These are phyloP conservation scores for Phylloporus rhodoxanthus DNA, from an alignment of 768 basidiomycete genomes.

Conservation along the genomic window DNA sequence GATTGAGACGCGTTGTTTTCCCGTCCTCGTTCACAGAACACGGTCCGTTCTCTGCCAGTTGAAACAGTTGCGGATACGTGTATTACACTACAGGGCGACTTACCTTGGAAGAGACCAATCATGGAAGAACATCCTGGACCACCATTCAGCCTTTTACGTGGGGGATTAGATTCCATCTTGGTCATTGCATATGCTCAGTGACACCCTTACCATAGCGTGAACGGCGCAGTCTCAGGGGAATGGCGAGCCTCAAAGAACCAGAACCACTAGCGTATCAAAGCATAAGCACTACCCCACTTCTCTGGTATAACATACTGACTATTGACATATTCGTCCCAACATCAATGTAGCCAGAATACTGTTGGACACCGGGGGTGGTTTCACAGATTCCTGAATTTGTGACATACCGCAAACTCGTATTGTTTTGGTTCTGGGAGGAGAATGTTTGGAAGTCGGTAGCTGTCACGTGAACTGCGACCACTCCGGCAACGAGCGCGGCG, in stretches of 20 bases:
- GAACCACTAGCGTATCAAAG: conserved; percentile 46
- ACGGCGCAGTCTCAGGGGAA: conserved; percentile 54
- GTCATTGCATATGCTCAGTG: not conserved
- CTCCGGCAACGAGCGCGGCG: not conserved
- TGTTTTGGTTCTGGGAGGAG: conserved; percentile 16
- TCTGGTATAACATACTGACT: conserved; percentile 29
- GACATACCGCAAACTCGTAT: conserved; percentile 41
- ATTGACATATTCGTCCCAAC: conserved; percentile 54
- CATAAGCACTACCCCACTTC: conserved; percentile 1
- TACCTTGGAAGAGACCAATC: conserved; percentile 63
- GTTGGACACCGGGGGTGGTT: conserved; percentile 54
- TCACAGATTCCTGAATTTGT: conserved; percentile 60
- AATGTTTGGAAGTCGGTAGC: not conserved
- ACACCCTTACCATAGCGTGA: conserved; percentile 51
- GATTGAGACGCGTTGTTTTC: conserved; percentile 48
- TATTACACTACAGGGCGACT: not conserved
- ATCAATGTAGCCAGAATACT: conserved; percentile 59
- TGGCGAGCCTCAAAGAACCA: conserved; percentile 68
- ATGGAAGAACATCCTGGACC: conserved; percentile 60
- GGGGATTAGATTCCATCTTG: not conserved
- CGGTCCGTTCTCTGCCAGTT: conserved; percentile 51
- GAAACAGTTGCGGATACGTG: not conserved
- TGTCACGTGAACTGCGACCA: not conserved
- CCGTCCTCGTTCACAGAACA: conserved; percentile 54
- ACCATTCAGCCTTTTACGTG: conserved; percentile 43